A percentile compares a stretch with the other conserved stretches of the same genome.
phyloP scores from a whole-genome alignment of 108 stramenopile species.

The Skeletonema grethae region DNA sequence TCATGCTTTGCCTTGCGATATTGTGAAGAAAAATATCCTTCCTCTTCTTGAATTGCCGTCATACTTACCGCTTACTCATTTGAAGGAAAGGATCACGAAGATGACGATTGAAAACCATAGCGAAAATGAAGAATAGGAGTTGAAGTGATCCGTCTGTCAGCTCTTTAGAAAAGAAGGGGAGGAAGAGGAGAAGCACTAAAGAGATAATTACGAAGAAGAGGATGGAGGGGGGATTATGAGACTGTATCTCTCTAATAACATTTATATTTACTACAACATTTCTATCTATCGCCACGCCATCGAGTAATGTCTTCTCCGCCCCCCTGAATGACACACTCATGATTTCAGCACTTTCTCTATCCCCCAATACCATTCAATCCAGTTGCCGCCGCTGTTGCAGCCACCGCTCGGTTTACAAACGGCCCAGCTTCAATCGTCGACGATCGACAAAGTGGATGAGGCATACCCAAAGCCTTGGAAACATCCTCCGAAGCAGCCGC shows the following conservation, averaged over 20 bases:
- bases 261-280: background rate
- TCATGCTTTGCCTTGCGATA: background rate
- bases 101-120: too few species aligned
- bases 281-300: background rate
- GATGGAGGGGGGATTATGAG: too few species aligned
- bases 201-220: too few species aligned
- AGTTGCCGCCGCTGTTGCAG: background rate
- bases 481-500: slow-evolving; percentile 13
- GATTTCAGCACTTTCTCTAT: background rate
- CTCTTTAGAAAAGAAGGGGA: too few species aligned
- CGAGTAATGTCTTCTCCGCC: background rate
- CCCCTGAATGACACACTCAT: background rate
- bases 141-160: too few species aligned
- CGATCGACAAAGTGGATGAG: slow-evolving; percentile 48
- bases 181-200: too few species aligned
- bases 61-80: background rate
- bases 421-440: slow-evolving; percentile 40
- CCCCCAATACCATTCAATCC: background rate
- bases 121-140: too few species aligned
- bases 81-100: background rate
- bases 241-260: background rate
- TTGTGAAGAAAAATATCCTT: background rate
- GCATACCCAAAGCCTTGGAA: slow-evolving; percentile 46
- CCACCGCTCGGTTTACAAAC: background rate
- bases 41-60: background rate